Evolutionary conservation across 345 rosid genomes (phyloP).

Genomic region (Eucalyptus curtisii): DNA sequence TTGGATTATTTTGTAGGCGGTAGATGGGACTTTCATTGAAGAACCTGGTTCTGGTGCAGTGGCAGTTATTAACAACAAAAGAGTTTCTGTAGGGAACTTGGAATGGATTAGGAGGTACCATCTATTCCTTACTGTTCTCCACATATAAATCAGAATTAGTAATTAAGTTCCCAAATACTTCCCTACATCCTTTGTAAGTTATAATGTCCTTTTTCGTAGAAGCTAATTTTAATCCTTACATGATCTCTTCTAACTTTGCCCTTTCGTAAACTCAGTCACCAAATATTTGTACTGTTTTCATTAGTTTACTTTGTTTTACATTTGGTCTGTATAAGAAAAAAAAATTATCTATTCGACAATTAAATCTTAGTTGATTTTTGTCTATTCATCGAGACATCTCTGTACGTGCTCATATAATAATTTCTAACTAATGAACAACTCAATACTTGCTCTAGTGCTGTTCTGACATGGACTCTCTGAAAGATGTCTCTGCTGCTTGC

Average conservation of each 20-base stretch:
- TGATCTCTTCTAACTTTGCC: not conserved
- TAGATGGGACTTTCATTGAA: slow-evolving; percentile 75
- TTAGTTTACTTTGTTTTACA: not conserved
- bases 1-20: slow-evolving; percentile 22
- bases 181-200: not conserved
- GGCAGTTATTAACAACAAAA: slow-evolving; percentile 52
- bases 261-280: not conserved
- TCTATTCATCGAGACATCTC: not conserved
- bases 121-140: not conserved
- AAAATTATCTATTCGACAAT: not conserved
- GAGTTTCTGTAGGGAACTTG: slow-evolving; percentile 77
- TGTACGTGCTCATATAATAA: not conserved
- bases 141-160: not conserved
- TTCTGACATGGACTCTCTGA: not conserved
- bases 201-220: not conserved
- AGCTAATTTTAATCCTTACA: not conserved
- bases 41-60: slow-evolving; percentile 95
- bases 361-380: not conserved
- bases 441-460: not conserved
- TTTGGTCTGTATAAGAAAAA: not conserved
- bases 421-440: not conserved
- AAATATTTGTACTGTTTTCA: not conserved
- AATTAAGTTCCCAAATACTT: not conserved
- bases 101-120: slow-evolving; percentile 83
- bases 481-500: not conserved